Evolutionary conservation across 768 basidiomycete genomes (phyloP).

Genomic region (Lactifluus rugatus): DNA sequence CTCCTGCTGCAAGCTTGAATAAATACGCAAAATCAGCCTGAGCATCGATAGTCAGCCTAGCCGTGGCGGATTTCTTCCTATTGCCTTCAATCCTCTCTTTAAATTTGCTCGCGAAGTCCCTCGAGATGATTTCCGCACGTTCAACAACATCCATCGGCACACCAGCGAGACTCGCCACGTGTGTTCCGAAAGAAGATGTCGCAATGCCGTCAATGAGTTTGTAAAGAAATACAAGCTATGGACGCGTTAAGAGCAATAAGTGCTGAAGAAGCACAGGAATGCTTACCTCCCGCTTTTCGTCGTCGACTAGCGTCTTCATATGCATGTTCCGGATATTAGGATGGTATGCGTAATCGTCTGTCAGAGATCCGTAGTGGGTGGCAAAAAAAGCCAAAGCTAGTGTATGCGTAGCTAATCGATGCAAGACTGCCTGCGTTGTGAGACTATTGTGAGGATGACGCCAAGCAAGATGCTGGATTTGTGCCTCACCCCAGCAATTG

Average conservation of each 20-base stretch:
- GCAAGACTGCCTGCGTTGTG: slow-evolving; percentile 65
- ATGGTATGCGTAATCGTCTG: slow-evolving; percentile 88
- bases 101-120: slow-evolving; percentile 81
- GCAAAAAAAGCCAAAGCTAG: slow-evolving; percentile 92
- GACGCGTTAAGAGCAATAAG: not conserved
- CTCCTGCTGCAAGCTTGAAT: slow-evolving; percentile 48
- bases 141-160: slow-evolving; percentile 79
- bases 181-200: slow-evolving; percentile 82
- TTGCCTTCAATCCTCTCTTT: slow-evolving; percentile 65
- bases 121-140: slow-evolving; percentile 80
- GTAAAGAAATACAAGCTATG: slow-evolving; percentile 85
- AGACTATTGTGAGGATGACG: not conserved
- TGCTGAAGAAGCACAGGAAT: not conserved
- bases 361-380: slow-evolving; percentile 93
- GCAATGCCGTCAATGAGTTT: slow-evolving; percentile 87
- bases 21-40: slow-evolving; percentile 91
- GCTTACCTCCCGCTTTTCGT: slow-evolving; percentile 77
- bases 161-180: slow-evolving; percentile 91
- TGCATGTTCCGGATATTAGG: slow-evolving; percentile 92
- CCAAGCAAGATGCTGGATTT: not conserved
- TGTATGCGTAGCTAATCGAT: slow-evolving; percentile 89
- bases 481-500: slow-evolving; percentile 72
- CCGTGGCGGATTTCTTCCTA: slow-evolving; percentile 41
- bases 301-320: slow-evolving; percentile 91
- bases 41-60: slow-evolving; percentile 62